phyloP scores from a whole-genome alignment of 257 asterid species.

The Solanum neorickii region DNA sequence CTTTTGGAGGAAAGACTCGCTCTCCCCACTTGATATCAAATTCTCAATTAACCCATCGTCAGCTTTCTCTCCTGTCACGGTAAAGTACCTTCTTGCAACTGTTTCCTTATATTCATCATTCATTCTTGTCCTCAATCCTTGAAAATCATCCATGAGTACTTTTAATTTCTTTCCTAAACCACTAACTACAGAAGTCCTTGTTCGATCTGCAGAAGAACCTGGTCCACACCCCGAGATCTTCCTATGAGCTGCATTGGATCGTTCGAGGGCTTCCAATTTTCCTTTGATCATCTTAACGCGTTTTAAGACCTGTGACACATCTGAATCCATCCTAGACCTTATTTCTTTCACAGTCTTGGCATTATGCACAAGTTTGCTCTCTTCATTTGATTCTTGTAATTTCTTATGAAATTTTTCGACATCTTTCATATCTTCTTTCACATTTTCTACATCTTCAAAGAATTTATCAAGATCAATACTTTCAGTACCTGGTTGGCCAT shows the following conservation, averaged over 20 bases:
- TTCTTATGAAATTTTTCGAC: constrained; percentile 19
- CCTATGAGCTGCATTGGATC: constrained; percentile 24
- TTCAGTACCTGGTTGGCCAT: background rate
- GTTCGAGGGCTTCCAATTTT: constrained; percentile 29
- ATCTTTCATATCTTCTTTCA: constrained; percentile 26
- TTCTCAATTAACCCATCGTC: constrained; percentile 22
- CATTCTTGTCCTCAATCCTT: constrained; percentile 20
- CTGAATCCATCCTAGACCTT: constrained; percentile 25
- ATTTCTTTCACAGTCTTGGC: constrained; percentile 29
- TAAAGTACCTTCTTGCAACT: constrained; percentile 28
- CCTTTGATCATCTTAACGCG: constrained; percentile 29
- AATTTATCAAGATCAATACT: constrained; percentile 18
- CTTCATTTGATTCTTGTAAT: constrained; percentile 27
- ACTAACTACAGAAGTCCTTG: constrained; percentile 32
- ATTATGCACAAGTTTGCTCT: constrained; percentile 29
- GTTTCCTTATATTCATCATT: constrained; percentile 32
- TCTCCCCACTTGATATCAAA: constrained; percentile 35
- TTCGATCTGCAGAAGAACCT: constrained; percentile 36
- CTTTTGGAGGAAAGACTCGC: constrained; percentile 31
- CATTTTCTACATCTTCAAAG: constrained; percentile 33
- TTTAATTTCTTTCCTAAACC: constrained; percentile 35
- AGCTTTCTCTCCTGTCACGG: constrained; percentile 32
- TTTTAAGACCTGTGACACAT: constrained; percentile 22
- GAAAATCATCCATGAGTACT: constrained; percentile 33
- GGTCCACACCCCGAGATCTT: constrained; percentile 30